Percentiles rank a stretch among this genome's conserved stretches.
Conservation (phyloP, 1,284 basidiomycete genomes). For the Microbotryum scabiosae region DNA sequence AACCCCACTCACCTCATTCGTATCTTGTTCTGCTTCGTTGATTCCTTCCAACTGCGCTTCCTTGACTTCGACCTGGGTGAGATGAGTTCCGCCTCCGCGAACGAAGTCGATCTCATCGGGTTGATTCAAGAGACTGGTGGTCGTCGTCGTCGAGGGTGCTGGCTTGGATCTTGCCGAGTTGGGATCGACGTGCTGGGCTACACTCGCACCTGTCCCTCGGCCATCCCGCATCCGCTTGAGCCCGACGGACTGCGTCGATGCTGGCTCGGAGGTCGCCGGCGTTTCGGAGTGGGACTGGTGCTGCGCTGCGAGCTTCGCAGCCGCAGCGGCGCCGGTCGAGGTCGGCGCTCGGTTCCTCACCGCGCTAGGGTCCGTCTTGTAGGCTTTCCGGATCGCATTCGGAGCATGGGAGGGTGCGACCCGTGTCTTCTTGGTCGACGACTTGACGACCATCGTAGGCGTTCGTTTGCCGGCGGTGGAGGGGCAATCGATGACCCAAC, state of each 20-base stretch:
- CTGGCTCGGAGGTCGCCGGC: too few species aligned
- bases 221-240: neutral
- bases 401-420: too few species aligned
- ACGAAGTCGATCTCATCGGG: conserved; percentile 82
- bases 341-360: too few species aligned
- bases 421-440: too few species aligned
- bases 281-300: neutral
- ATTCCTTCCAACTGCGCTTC: conserved; percentile 72
- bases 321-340: neutral
- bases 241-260: neutral
- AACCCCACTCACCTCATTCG: neutral
- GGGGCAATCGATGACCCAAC: too few species aligned
- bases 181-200: neutral
- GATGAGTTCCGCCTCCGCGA: conserved; percentile 61
- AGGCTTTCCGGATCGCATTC: too few species aligned
- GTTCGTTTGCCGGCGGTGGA: too few species aligned
- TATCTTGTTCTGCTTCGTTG: conserved; percentile 60
- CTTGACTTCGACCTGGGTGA: conserved; percentile 88
- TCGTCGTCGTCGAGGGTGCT: neutral
- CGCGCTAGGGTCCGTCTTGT: too few species aligned
- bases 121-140: conserved; percentile 18
- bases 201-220: neutral
- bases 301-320: neutral
- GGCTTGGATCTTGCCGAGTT: neutral
- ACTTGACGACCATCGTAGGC: too few species aligned